Evolutionary conservation across 345 rosid genomes (phyloP).

Genomic region (Punica granatum): DNA sequence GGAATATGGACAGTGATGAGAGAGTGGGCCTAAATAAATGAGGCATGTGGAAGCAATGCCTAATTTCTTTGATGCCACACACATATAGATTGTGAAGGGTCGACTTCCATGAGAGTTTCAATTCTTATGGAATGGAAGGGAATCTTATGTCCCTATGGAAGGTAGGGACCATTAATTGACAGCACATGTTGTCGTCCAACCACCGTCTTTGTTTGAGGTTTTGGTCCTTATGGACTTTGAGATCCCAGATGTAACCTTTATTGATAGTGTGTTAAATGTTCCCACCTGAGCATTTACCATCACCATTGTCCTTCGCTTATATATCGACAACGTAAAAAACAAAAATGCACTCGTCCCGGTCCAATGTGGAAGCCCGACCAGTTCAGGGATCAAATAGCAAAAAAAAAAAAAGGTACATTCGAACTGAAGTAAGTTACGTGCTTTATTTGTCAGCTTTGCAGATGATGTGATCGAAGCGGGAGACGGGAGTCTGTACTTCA

Average conservation of each 20-base stretch:
- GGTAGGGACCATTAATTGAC: neutral
- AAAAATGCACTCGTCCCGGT: too few species aligned
- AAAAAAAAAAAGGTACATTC: too few species aligned
- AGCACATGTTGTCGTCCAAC: neutral
- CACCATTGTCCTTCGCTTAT: too few species aligned
- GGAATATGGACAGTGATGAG: neutral
- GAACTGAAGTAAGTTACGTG: too few species aligned
- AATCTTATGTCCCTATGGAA: neutral
- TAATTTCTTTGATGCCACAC: neutral
- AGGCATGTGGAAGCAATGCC: neutral
- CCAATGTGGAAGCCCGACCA: neutral
- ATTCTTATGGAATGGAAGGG: neutral
- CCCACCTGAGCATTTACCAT: neutral
- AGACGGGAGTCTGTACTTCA: slow-evolving; percentile 47
- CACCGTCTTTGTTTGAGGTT: neutral
- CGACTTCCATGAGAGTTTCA: too few species aligned
- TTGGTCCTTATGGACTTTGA: neutral
- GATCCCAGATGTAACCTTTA: neutral
- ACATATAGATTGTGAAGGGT: too few species aligned
- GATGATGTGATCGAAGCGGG: slow-evolving; percentile 50
- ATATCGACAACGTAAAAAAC: too few species aligned
- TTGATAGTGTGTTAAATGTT: too few species aligned
- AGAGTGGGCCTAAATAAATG: neutral
- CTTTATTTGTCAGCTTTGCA: slow-evolving; percentile 25
- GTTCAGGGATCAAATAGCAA: too few species aligned